These are phyloP conservation scores for Phytophthora pistaciae DNA, from an alignment of 352 stramenopile species.

Conservation along the genomic window DNA sequence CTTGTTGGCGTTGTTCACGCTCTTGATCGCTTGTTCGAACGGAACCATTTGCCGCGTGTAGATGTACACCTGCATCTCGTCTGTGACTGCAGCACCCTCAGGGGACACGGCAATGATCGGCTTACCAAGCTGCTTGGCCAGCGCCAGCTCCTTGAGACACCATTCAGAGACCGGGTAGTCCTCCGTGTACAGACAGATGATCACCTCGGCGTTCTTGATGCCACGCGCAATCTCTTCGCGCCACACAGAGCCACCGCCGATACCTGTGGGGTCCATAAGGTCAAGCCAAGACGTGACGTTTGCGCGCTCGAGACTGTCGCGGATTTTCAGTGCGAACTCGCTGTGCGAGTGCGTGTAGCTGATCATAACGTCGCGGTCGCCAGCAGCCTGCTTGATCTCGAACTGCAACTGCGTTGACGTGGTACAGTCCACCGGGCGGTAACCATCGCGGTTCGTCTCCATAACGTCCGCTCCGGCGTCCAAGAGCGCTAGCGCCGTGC, in stretches of 20 bases:
- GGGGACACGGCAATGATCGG: slow-evolving; percentile 78
- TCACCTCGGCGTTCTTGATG: slow-evolving; percentile 78
- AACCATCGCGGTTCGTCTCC: slow-evolving; percentile 70
- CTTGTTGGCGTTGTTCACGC: slow-evolving; percentile 60
- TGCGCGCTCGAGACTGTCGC: slow-evolving; percentile 71
- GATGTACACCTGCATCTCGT: slow-evolving; percentile 88
- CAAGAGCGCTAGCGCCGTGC: slow-evolving; percentile 68
- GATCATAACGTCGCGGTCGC: slow-evolving; percentile 89
- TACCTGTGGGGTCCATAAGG: slow-evolving; percentile 83
- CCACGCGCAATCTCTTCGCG: slow-evolving; percentile 83
- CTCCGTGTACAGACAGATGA: slow-evolving; percentile 80
- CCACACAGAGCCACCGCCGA: slow-evolving; percentile 83
- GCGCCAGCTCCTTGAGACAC: slow-evolving; percentile 83
- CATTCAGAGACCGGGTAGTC: slow-evolving; percentile 79
- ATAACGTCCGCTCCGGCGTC: slow-evolving; percentile 69
- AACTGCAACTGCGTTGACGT: slow-evolving; percentile 86
- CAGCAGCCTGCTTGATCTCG: slow-evolving; percentile 80
- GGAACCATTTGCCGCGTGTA: slow-evolving; percentile 88
- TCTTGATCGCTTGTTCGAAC: slow-evolving; percentile 78
- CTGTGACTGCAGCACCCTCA: slow-evolving; percentile 60
- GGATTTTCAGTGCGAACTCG: slow-evolving; percentile 79
- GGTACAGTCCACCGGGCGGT: slow-evolving; percentile 82
- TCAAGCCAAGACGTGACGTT: slow-evolving; percentile 86
- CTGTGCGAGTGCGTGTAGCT: slow-evolving; percentile 87
- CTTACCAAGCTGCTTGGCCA: slow-evolving; percentile 75